Evolutionary conservation across 805 yeast genomes (phyloP).

Genomic region (Candida berthetii): DNA sequence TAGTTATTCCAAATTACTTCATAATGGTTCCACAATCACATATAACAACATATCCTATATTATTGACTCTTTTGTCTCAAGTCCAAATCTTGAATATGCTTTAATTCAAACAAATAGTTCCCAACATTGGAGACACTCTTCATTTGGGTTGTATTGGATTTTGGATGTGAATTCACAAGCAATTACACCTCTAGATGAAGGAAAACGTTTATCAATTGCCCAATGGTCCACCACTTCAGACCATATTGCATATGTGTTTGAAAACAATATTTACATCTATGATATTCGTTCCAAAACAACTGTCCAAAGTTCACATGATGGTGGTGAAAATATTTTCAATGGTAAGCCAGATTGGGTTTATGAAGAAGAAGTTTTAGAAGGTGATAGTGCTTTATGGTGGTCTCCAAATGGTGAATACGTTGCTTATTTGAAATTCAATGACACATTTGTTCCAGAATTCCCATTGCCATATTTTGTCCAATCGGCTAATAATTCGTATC

Average conservation of each 20-base stretch:
- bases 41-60: constrained; percentile 32
- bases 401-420: constrained; percentile 65
- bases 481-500: constrained; percentile 43
- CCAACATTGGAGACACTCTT: constrained; percentile 53
- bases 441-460: constrained; percentile 65
- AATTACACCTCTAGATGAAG: constrained; percentile 21
- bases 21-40: constrained; percentile 40
- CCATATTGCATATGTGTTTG: constrained; percentile 57
- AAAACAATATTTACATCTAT: constrained; percentile 63
- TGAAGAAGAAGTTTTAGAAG: constrained; percentile 80
- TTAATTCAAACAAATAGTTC: constrained; percentile 54
- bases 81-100: constrained; percentile 59
- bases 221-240: constrained; percentile 72
- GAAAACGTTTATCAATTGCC: constrained; percentile 36
- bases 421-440: constrained; percentile 64
- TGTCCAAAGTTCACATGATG: constrained; percentile 55
- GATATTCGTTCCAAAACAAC: constrained; percentile 23
- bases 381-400: constrained; percentile 82
- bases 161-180: constrained; percentile 23
- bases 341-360: constrained; percentile 95
- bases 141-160: constrained; percentile 36
- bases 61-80: constrained; percentile 52
- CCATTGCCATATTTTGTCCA: constrained; percentile 73
- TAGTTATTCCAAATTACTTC: constrained; percentile 37
- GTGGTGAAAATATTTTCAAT: constrained; percentile 65